Percentiles rank a stretch among this genome's conserved stretches.
phyloP scores from a whole-genome alignment of 371 early-diverging fungal genomes.

The Mortierella sp. region DNA sequence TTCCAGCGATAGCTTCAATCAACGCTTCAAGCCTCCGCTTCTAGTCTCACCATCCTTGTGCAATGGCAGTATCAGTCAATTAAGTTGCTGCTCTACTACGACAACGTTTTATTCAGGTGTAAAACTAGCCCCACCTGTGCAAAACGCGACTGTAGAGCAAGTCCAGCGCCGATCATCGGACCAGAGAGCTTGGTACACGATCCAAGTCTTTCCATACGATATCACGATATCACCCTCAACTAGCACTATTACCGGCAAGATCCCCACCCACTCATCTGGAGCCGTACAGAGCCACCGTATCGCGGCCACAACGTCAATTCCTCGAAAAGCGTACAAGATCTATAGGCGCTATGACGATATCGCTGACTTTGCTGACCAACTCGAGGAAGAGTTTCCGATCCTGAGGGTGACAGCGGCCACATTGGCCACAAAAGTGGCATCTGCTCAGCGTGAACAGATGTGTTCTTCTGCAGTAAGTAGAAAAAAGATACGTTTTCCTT shows the following conservation, averaged over 20 bases:
- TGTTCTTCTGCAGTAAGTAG: no score
- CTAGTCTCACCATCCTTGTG: not conserved
- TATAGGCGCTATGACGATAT: slow-evolving; percentile 51
- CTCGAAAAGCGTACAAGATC: slow-evolving; percentile 42
- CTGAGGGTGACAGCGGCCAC: slow-evolving; percentile 3
- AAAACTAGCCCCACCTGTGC: slow-evolving; percentile 30
- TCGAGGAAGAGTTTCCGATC: slow-evolving; percentile 37
- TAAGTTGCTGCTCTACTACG: not conserved
- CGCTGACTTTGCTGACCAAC: slow-evolving; percentile 49
- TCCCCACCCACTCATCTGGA: not conserved
- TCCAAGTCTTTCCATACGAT: slow-evolving; percentile 17
- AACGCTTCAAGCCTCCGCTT: not conserved
- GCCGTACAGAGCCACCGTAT: not conserved
- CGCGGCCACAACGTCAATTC: slow-evolving; percentile 15
- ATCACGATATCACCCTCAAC: slow-evolving; percentile 2
- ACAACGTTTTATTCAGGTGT: slow-evolving; percentile 26
- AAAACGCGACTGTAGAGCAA: slow-evolving; percentile 3
- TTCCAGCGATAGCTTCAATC: not conserved
- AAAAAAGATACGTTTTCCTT: no score
- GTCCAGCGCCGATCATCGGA: slow-evolving; percentile 7
- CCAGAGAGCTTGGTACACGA: slow-evolving; percentile 8
- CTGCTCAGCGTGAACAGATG: not conserved
- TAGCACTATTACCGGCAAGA: no score
- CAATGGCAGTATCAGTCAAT: not conserved
- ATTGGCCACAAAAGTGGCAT: not conserved